phyloP scores from a whole-genome alignment of 2,329 filamentous ascomycete genomes.

The Colletotrichum scovillei region DNA sequence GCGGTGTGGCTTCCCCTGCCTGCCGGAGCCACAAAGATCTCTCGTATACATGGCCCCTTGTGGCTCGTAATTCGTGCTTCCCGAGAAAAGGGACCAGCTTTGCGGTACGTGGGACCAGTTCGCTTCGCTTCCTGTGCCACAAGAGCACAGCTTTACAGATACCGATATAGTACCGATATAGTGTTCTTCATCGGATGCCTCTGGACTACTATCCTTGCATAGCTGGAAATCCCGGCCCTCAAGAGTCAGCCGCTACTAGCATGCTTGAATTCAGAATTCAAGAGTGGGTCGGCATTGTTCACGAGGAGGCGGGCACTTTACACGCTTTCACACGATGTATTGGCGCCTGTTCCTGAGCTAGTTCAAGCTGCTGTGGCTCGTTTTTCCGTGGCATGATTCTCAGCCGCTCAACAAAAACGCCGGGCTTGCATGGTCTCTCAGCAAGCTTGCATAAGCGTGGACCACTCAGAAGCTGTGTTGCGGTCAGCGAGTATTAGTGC shows the following conservation, averaged over 20 bases:
- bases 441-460: conserved; percentile 26
- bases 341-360: conserved; percentile 11
- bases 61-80: conserved; percentile 31
- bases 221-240: conserved; percentile 18
- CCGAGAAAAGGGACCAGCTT: conserved; percentile 1
- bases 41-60: conserved; percentile 1
- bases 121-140: conserved; percentile 1
- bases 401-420: conserved; percentile 28
- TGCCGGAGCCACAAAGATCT: conserved; percentile 12
- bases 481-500: conserved; percentile 8
- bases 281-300: conserved; percentile 28
- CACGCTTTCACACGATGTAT: conserved; percentile 16
- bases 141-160: neutral
- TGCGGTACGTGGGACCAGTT: conserved; percentile 7
- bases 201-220: conserved; percentile 19
- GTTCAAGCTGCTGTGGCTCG: neutral
- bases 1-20: conserved; percentile 12
- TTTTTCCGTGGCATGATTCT: conserved; percentile 24
- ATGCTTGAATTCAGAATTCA: conserved; percentile 23
- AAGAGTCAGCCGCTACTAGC: conserved; percentile 25
- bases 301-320: conserved; percentile 15
- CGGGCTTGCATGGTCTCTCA: conserved; percentile 1
- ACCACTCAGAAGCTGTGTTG: neutral
- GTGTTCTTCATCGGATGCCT: conserved; percentile 28
- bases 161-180: neutral